phyloP scores from a whole-genome alignment of 768 basidiomycete genomes.

The Saitozyma sp. region DNA sequence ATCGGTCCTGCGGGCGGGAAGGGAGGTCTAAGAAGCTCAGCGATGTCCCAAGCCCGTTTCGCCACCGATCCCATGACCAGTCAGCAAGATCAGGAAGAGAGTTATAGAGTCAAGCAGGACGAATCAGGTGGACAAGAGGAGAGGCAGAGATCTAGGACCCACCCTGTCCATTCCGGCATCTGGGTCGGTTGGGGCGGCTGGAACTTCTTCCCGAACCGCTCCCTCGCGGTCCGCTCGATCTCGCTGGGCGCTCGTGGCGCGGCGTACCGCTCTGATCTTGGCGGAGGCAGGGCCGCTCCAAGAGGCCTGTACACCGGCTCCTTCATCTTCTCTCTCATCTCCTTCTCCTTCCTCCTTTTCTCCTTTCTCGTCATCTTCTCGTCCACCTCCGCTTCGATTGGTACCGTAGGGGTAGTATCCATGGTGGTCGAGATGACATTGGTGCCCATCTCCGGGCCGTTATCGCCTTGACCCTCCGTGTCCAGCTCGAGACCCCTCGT shows the following conservation, averaged over 20 bases:
- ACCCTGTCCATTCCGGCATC: too few relatives aligned
- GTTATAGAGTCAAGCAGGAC: too few relatives aligned
- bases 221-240: conserved; percentile 26
- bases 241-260: conserved; percentile 32
- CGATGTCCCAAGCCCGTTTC: background rate
- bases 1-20: background rate
- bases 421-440: too few relatives aligned
- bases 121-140: too few relatives aligned
- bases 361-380: conserved; percentile 4
- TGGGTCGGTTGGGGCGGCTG: too few relatives aligned
- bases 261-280: conserved; percentile 35
- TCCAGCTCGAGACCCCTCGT: conserved; percentile 5
- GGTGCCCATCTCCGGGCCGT: too few relatives aligned
- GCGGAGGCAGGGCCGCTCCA: conserved; percentile 19
- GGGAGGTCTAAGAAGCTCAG: background rate
- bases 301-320: conserved; percentile 18
- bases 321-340: conserved; percentile 11
- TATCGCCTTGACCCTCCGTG: too few relatives aligned
- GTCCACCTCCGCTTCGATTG: background rate
- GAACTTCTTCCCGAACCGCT: conserved; percentile 17
- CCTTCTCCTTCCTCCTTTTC: conserved; percentile 18
- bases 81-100: background rate
- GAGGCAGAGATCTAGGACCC: too few relatives aligned
- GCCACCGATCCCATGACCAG: background rate
- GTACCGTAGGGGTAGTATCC: too few relatives aligned